These are phyloP conservation scores for Elsinoe ampelina DNA, from an alignment of 2,329 filamentous ascomycete species.

Conservation along the genomic window DNA sequence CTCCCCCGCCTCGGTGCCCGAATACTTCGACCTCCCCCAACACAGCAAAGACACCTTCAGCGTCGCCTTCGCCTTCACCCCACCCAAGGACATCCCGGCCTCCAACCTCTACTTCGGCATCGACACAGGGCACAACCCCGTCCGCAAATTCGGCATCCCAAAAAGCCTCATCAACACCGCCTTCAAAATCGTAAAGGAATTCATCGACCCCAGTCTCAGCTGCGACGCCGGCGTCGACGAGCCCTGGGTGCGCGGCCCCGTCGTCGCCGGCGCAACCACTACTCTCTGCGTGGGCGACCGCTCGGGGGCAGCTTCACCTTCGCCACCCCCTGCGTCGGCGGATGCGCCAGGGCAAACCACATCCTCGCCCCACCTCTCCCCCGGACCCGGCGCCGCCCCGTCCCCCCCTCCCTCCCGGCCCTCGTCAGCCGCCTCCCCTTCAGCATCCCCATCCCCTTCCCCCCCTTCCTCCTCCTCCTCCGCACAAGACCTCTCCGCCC, in stretches of 20 bases:
- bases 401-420: neutral
- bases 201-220: conserved; percentile 79
- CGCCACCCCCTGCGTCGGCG: conserved; percentile 20
- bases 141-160: conserved; percentile 66
- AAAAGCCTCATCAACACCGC: conserved; percentile 71
- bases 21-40: conserved; percentile 65
- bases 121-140: conserved; percentile 75
- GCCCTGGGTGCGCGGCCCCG: conserved; percentile 78
- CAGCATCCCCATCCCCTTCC: neutral
- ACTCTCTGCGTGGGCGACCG: conserved; percentile 11
- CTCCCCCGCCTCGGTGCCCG: conserved; percentile 53
- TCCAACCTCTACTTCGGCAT: conserved; percentile 81
- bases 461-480: neutral
- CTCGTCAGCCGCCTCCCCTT: neutral
- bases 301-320: neutral
- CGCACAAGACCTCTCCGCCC: neutral
- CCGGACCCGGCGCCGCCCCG: neutral
- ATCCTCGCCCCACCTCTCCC: neutral
- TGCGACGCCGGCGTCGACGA: conserved; percentile 81
- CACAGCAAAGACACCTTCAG: conserved; percentile 75
- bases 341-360: neutral
- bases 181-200: conserved; percentile 76
- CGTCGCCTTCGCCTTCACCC: conserved; percentile 68
- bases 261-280: conserved; percentile 10
- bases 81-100: conserved; percentile 55